Conservation (phyloP, 176 grass and related monocot genomes). For the Pontederia paniculata region DNA sequence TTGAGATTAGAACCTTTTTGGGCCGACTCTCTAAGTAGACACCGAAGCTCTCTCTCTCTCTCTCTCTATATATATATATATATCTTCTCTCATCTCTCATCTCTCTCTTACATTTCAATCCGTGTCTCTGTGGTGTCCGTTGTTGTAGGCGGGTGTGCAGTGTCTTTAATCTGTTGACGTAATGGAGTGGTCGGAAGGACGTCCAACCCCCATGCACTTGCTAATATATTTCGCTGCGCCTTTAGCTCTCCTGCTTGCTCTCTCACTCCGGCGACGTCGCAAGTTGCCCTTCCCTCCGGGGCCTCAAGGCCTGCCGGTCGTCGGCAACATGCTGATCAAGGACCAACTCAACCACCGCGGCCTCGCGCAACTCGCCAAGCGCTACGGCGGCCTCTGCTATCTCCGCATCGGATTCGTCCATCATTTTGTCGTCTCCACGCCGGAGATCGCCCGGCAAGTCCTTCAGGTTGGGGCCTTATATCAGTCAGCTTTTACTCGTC, state of each 20-base stretch:
- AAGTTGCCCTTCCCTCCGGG: slow-evolving; percentile 61
- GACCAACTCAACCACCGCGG: slow-evolving; percentile 93
- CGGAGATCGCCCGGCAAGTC: too few relatives aligned
- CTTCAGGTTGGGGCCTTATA: too few relatives aligned
- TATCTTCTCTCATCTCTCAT: too few relatives aligned
- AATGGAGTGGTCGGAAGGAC: background rate
- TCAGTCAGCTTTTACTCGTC: too few relatives aligned
- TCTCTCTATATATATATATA: too few relatives aligned
- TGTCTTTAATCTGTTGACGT: too few relatives aligned
- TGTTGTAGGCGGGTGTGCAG: background rate
- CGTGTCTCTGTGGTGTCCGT: too few relatives aligned
- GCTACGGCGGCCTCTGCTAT: slow-evolving; percentile 57
- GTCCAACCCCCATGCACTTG: background rate
- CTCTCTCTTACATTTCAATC: too few relatives aligned
- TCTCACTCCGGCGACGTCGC: slow-evolving; percentile 1
- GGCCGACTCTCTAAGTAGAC: too few relatives aligned
- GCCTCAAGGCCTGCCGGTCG: slow-evolving; percentile 48
- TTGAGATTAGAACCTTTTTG: too few relatives aligned
- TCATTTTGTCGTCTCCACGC: too few relatives aligned
- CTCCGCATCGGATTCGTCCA: slow-evolving; percentile 54
- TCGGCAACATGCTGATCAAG: slow-evolving; percentile 97
- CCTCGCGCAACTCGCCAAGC: slow-evolving; percentile 48
- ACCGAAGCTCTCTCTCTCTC: too few relatives aligned
- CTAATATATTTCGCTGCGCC: slow-evolving; percentile 14
- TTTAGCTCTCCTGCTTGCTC: slow-evolving; percentile 20